These are phyloP conservation scores for Silene latifolia DNA, from an alignment of 148 eudicot species.

Conservation along the genomic window DNA sequence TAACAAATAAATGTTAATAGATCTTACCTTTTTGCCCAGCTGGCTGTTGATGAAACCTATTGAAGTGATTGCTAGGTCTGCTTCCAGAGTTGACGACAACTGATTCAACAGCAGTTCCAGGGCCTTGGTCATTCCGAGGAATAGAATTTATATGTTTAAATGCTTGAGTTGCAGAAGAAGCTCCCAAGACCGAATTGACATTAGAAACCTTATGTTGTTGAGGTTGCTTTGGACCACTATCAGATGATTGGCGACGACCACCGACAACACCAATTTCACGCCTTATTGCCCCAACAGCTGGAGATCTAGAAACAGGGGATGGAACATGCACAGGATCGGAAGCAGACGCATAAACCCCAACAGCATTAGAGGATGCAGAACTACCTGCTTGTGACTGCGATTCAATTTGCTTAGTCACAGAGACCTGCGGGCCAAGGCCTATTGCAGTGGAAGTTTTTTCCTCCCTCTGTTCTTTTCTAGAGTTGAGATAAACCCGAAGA, in stretches of 20 bases:
- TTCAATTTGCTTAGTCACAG: conserved; percentile 37
- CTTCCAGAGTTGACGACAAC: conserved; percentile 32
- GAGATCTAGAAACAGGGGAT: conserved; percentile 63
- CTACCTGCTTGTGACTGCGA: conserved; percentile 33
- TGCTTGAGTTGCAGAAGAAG: conserved; percentile 40
- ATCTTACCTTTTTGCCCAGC: conserved; percentile 65
- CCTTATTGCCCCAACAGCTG: conserved; percentile 73
- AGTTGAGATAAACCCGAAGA: conserved; percentile 27
- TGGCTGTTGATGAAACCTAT: conserved; percentile 53
- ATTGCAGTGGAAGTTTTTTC: conserved; percentile 33
- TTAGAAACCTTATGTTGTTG: conserved; percentile 42
- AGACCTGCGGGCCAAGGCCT: conserved; percentile 32
- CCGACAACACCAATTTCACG: conserved; percentile 95
- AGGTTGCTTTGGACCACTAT: conserved; percentile 43
- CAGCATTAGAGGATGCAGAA: conserved; percentile 47
- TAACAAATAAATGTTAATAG: neutral
- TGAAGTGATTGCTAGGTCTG: conserved; percentile 52
- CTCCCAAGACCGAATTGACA: conserved; percentile 39
- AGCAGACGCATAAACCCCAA: conserved; percentile 81
- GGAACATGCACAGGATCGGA: conserved; percentile 99
- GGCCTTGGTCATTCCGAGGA: conserved; percentile 43
- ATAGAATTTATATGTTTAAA: conserved; percentile 29
- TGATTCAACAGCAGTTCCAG: conserved; percentile 43
- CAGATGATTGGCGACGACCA: conserved; percentile 60
- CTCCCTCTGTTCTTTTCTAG: conserved; percentile 34